A percentile compares a stretch with the other conserved stretches of the same genome.
phyloP scores from a whole-genome alignment of 2,329 filamentous ascomycete genomes.

The Zymoseptoria ardabiliae region DNA sequence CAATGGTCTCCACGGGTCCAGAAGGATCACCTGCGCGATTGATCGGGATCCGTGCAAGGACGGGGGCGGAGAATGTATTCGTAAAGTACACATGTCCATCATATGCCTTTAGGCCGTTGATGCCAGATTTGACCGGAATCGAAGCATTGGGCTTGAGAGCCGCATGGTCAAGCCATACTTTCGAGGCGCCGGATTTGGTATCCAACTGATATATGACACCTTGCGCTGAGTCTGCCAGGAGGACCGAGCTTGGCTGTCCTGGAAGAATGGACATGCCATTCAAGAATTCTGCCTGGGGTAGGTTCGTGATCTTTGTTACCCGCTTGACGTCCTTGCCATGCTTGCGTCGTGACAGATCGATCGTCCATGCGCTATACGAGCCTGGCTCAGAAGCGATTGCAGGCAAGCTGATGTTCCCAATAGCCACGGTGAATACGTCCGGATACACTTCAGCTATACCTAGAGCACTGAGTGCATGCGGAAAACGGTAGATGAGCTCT shows the following conservation, averaged over 20 bases:
- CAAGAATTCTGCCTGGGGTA: slow-evolving; percentile 7
- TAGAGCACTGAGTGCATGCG: slow-evolving; percentile 3
- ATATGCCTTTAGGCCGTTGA: slow-evolving; percentile 14
- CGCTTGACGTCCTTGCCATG: not conserved
- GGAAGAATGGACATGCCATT: slow-evolving; percentile 9
- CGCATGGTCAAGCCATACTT: slow-evolving; percentile 10
- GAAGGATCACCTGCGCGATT: not conserved
- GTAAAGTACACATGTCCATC: slow-evolving; percentile 11
- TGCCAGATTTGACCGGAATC: slow-evolving; percentile 3
- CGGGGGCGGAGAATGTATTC: slow-evolving; percentile 8
- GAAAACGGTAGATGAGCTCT: slow-evolving; percentile 11
- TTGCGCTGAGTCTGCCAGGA: slow-evolving; percentile 6
- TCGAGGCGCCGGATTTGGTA: not conserved
- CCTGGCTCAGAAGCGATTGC: slow-evolving; percentile 1
- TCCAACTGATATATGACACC: slow-evolving; percentile 12
- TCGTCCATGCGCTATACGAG: slow-evolving; percentile 7
- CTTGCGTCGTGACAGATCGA: slow-evolving; percentile 1
- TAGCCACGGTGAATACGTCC: slow-evolving; percentile 9
- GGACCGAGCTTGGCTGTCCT: not conserved
- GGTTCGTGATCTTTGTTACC: slow-evolving; percentile 5
- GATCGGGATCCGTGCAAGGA: slow-evolving; percentile 7
- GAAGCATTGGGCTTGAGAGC: slow-evolving; percentile 14
- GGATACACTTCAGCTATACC: slow-evolving; percentile 10
- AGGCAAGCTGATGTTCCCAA: slow-evolving; percentile 7
- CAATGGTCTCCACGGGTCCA: slow-evolving; percentile 7